Conservation (phyloP, 495 filamentous ascomycete species). For the Ramalina intermedia region DNA sequence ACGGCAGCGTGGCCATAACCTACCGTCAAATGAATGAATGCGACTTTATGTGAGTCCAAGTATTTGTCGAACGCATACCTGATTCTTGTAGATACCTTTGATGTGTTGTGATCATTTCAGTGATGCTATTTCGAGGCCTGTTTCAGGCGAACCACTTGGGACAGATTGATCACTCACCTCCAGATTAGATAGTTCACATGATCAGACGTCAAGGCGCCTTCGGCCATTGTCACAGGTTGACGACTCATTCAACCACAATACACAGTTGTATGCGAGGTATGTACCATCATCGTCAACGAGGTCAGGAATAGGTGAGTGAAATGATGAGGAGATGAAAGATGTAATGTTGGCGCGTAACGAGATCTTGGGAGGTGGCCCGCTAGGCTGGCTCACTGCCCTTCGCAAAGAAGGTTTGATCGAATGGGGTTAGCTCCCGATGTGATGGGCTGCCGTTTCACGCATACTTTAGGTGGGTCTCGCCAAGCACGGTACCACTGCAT, state of each 20-base stretch:
- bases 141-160: not conserved
- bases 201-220: constrained; percentile 60
- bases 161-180: constrained; percentile 53
- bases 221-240: constrained; percentile 28
- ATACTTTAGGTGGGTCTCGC: no score
- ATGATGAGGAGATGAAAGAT: not conserved
- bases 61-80: constrained; percentile 38
- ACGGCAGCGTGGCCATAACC: constrained; percentile 56
- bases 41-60: not conserved
- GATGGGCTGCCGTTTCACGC: no score
- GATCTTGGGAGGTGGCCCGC: no score
- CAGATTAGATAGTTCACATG: constrained; percentile 97
- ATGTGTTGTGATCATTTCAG: constrained; percentile 19
- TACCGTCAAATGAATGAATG: constrained; percentile 17
- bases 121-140: constrained; percentile 5
- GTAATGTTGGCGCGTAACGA: no score
- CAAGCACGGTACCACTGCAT: no score
- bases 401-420: no score
- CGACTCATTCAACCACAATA: not conserved
- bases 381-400: no score
- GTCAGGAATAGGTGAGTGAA: not conserved
- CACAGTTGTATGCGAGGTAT: not conserved
- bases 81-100: constrained; percentile 76
- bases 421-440: no score
- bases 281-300: not conserved